Conservation (phyloP, 805 yeast genomes). For the Candida pini region DNA sequence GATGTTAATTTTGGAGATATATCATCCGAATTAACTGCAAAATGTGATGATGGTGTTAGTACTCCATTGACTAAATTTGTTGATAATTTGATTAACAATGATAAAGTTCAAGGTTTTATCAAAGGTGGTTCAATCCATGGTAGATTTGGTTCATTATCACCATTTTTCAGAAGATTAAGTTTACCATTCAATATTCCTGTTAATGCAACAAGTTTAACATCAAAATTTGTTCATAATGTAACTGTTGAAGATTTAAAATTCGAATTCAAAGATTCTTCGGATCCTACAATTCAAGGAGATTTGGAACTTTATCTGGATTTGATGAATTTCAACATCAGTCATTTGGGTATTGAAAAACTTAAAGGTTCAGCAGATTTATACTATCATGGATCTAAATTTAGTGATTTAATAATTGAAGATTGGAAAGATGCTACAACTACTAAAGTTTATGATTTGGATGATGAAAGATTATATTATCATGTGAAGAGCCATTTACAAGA, state of each 20-base stretch:
- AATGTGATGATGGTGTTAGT: conserved; percentile 6
- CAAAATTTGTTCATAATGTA: conserved; percentile 29
- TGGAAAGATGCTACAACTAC: conserved; percentile 43
- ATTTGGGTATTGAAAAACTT: conserved; percentile 27
- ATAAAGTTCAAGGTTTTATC: conserved; percentile 7
- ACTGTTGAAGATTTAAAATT: conserved; percentile 32
- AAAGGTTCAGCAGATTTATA: conserved; percentile 38
- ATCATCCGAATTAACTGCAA: conserved; percentile 5
- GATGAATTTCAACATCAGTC: conserved; percentile 7
- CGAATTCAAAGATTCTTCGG: conserved; percentile 29
- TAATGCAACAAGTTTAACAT: conserved; percentile 7
- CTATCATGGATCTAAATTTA: conserved; percentile 36
- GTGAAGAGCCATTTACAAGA: conserved; percentile 36
- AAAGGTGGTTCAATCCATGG: conserved; percentile 7
- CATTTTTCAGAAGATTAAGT: conserved; percentile 9
- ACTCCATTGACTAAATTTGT: conserved; percentile 17
- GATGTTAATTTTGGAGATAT: conserved; percentile 7
- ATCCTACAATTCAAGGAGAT: conserved; percentile 35
- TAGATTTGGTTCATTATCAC: conserved; percentile 1
- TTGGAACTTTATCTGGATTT: conserved; percentile 26
- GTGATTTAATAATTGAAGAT: conserved; percentile 35
- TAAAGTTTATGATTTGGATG: conserved; percentile 12
- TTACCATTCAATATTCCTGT: conserved; percentile 15
- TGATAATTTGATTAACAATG: conserved; percentile 5
- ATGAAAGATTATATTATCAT: conserved; percentile 23